Evolutionary conservation across 176 grass and related monocot species (phyloP), one percentile per base, ranked within the genome.

Genomic region (Cenchrus americanus): DNA sequence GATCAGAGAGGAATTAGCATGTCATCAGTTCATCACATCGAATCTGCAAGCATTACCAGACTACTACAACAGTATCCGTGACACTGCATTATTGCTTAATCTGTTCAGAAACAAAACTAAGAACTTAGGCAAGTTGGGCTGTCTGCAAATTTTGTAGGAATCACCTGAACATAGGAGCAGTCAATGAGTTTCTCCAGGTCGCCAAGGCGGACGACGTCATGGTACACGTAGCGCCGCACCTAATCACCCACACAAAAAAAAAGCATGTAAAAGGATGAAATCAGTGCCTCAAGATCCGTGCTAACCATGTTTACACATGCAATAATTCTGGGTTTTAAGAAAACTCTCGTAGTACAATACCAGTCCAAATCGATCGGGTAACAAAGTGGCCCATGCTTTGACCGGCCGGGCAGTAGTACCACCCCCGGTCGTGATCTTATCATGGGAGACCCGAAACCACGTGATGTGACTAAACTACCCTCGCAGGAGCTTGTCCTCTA

Each of bases 211-310:
- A 97, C 94, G 34, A 97, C 94, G 65, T 97, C 94, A 77, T 97
- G 91, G 91, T 97, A 97, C 80, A 97, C 94, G 81, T 97, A 97
- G 47, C 94, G 86, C 19, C 94, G 70, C 81, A 97, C 94, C 94
- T 97, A 88, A 70, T 64, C 34, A 37, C 34, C 34, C 34, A 37
- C 3, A 18, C 4, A 10, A 23, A 4, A 41, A 2, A 22, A n/a
- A 30, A 60, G 34, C 3, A 44, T 15, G 0, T 6, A 26, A 18
- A 5, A 34, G 53, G 27, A 51, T 44, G 8, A 49, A 11, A 1
- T n/a, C 1, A 50, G 2, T 41, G 80, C 69, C 50, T 75, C 26
- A 73, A 14, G 15, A 22, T 73, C 61, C 51, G 69, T 64, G 69
- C 34, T 18, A 62, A 23, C 14, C 23, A 62, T 77, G 48, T 76